Evolutionary conservation across 2,329 filamentous ascomycete species (phyloP).

Genomic region (Uncinocarpus reesii): DNA sequence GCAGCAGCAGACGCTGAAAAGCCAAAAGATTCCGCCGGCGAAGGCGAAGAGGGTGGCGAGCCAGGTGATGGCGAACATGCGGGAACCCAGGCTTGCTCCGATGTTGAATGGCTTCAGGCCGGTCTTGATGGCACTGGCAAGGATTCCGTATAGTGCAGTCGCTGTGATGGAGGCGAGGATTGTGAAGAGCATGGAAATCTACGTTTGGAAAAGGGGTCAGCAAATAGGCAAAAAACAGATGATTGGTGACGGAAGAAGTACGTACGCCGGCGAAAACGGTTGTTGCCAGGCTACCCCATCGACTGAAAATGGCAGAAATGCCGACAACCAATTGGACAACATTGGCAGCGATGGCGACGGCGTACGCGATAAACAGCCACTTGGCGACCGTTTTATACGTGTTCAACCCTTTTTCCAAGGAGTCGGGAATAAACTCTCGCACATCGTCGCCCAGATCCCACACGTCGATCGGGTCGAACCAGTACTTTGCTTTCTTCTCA

Average conservation of each 20-base stretch:
- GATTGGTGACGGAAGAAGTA: conserved; percentile 22
- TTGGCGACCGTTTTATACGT: conserved; percentile 63
- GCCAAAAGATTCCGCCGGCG: conserved; percentile 75
- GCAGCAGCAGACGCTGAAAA: conserved; percentile 87
- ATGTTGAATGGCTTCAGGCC: conserved; percentile 63
- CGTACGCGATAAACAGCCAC: conserved; percentile 75
- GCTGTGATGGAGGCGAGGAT: conserved; percentile 60
- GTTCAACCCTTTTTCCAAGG: conserved; percentile 57
- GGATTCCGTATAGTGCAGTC: conserved; percentile 60
- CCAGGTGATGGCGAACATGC: conserved; percentile 66
- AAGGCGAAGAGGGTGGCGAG: conserved; percentile 67
- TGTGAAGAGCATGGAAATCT: conserved; percentile 47
- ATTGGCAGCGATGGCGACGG: conserved; percentile 61
- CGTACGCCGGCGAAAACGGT: conserved; percentile 63
- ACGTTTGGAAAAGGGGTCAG: conserved; percentile 15
- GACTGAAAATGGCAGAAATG: conserved; percentile 71
- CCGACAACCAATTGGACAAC: conserved; percentile 64
- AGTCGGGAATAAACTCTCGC: conserved; percentile 56
- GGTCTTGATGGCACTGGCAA: conserved; percentile 58
- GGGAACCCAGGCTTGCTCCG: conserved; percentile 53
- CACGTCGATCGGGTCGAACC: conserved; percentile 58
- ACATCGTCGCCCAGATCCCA: conserved; percentile 50
- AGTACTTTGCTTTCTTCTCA: conserved; percentile 63
- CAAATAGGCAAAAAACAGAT: not conserved
- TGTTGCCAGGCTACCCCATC: conserved; percentile 70